Evolutionary conservation across 148 eudicot genomes (phyloP).

Genomic region (Silene uniflora): DNA sequence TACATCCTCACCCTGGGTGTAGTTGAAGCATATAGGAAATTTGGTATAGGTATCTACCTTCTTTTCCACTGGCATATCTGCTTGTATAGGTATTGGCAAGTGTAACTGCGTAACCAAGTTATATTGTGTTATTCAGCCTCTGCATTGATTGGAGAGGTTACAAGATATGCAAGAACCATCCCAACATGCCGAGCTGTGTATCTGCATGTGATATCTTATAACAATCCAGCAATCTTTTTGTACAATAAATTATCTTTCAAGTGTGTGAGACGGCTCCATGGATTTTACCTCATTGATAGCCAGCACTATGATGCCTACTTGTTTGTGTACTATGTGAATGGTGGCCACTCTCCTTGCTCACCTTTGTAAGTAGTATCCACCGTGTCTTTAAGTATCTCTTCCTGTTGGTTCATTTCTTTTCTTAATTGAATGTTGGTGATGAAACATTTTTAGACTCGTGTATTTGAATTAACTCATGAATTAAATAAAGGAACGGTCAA

Average conservation of each 20-base stretch:
- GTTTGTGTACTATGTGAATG: conserved; percentile 87
- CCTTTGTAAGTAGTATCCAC: conserved; percentile 63
- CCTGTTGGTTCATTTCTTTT: conserved; percentile 1
- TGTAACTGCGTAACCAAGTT: conserved; percentile 6
- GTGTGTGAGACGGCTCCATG: conserved; percentile 65
- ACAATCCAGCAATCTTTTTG: conserved; percentile 75
- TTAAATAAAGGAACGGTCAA: neutral
- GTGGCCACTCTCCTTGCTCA: conserved; percentile 93
- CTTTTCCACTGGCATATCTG: conserved; percentile 5
- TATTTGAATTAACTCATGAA: neutral
- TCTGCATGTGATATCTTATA: conserved; percentile 90
- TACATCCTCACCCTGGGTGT: conserved; percentile 94
- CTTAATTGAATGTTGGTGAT: neutral
- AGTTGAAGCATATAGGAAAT: conserved; percentile 80
- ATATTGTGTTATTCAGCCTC: conserved; percentile 46
- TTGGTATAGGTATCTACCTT: conserved; percentile 65
- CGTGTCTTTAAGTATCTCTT: neutral
- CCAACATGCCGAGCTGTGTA: conserved; percentile 75
- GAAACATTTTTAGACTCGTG: neutral
- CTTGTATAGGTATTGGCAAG: conserved; percentile 10
- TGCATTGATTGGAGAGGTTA: conserved; percentile 71
- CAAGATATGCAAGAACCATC: conserved; percentile 70
- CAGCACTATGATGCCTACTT: conserved; percentile 83
- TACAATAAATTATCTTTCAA: conserved; percentile 88
- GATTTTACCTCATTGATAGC: conserved; percentile 73